Evolutionary conservation across 1,284 basidiomycete genomes (phyloP), one percentile per base, ranked within the genome.

Genomic region (Pyrrhoderma lamaoense): DNA sequence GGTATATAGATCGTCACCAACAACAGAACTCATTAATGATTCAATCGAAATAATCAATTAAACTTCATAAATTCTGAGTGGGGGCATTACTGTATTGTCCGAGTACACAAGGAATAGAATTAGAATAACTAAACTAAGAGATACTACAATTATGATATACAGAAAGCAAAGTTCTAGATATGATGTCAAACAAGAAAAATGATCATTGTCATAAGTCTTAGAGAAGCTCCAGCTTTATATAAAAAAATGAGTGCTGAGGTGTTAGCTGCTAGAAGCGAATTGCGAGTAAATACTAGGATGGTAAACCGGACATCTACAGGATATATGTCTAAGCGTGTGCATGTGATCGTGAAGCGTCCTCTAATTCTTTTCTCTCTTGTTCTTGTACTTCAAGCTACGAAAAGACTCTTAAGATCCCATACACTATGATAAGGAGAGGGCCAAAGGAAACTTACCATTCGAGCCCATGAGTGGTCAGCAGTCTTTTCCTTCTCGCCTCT

Each of bases 401-500:
- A 34, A n/a, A 45, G 13, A 31, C 8, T 2, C 4, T 8, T 45
- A 9, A 31, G 31, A 3, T n/a, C 3, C 8, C 45, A 13, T 22
- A n/a, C 21, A 7, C 35, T 11, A 37, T 7, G 38, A 14, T 8
- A 18, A 5, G n/a, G 5, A 8, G 5, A 36, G 14, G 18, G 11
- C 14, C 8, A 7, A 47, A 31, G 2, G 14, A 18, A 13, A 55
- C 49, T 27, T 35, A 55, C 53, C 45, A 55, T 25, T 19, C 53
- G 48, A 11, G 53, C 53, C 53, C 53, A 55, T 13, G 53, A 55
- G 38, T 55, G 53, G 34, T 47, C 49, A 19, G 49, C 18, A 5
- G 31, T 8, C 13, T 51, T 19, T 27, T 55, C 53, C 45, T 42
- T 55, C 19, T 35, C 45, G 35, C 35, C 16, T 55, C 49, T 18